These are phyloP conservation scores for Solidago caesia DNA, from an alignment of 129 eudicot species.

Conservation along the genomic window DNA sequence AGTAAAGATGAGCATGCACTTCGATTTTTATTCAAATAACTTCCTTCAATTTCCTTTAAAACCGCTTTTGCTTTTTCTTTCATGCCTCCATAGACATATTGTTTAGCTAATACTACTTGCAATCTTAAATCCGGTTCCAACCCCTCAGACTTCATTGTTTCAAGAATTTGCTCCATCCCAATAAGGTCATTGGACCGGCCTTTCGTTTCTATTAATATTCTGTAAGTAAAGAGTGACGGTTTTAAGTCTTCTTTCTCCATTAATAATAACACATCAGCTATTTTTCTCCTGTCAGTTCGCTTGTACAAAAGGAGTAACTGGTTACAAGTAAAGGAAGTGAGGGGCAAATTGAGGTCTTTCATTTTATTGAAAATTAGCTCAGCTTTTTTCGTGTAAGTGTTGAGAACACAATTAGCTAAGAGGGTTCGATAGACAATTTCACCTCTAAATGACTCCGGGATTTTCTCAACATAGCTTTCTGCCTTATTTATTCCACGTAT, in stretches of 20 bases:
- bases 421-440: conserved; percentile 67
- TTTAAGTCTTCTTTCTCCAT: conserved; percentile 80
- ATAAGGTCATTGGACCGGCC: conserved; percentile 64
- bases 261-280: conserved; percentile 65
- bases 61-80: conserved; percentile 67
- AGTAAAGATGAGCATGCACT: conserved; percentile 45
- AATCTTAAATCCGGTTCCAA: conserved; percentile 35
- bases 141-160: conserved; percentile 84
- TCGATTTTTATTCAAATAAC: conserved; percentile 38
- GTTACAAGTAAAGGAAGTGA: conserved; percentile 60
- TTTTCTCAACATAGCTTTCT: conserved; percentile 52
- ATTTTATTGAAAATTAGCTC: conserved; percentile 71
- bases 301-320: conserved; percentile 77
- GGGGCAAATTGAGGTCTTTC: conserved; percentile 51
- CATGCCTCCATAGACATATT: conserved; percentile 51
- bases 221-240: conserved; percentile 66
- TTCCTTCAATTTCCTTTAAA: conserved; percentile 73
- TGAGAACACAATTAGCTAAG: conserved; percentile 58
- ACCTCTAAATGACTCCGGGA: conserved; percentile 58
- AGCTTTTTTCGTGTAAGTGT: conserved; percentile 46
- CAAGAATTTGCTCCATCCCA: conserved; percentile 81
- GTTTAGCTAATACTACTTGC: conserved; percentile 43
- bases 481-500: conserved; percentile 65
- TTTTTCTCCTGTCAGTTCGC: conserved; percentile 66
- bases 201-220: conserved; percentile 61